These are phyloP conservation scores for Ogataea haglerorum DNA, from an alignment of 805 yeast species.

Conservation along the genomic window DNA sequence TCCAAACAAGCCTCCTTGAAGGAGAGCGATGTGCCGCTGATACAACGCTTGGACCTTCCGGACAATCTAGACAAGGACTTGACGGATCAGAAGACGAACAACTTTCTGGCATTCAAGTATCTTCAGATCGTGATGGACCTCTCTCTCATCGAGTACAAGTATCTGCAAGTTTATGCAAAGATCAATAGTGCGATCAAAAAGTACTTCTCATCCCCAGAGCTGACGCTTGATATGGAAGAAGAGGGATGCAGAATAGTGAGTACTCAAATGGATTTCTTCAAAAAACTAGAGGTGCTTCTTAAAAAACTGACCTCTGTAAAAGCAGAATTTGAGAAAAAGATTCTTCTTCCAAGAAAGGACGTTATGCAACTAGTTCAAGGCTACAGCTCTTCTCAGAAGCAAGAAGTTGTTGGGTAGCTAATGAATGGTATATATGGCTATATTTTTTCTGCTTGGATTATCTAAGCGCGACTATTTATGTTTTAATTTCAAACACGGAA, in stretches of 20 bases:
- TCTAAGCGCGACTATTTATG: too few relatives aligned
- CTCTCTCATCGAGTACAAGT: constrained; percentile 28
- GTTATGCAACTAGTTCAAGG: background rate
- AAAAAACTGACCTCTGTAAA: constrained; percentile 8
- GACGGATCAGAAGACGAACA: constrained; percentile 4
- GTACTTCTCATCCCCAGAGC: constrained; percentile 24
- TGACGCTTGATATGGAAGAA: constrained; percentile 24
- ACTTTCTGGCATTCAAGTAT: constrained; percentile 25
- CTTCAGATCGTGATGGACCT: constrained; percentile 26
- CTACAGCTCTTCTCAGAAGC: background rate
- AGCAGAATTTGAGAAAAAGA: constrained; percentile 13
- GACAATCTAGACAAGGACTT: background rate
- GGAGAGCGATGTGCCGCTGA: background rate
- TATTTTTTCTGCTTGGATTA: too few relatives aligned
- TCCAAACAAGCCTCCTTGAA: constrained; percentile 1
- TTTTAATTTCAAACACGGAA: constrained; percentile 8
- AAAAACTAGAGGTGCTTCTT: constrained; percentile 23
- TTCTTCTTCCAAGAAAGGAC: background rate
- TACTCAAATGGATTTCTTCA: constrained; percentile 24
- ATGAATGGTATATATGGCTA: background rate
- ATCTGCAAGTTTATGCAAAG: constrained; percentile 23
- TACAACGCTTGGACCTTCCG: constrained; percentile 9
- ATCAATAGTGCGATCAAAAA: constrained; percentile 26
- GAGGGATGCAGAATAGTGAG: constrained; percentile 25
- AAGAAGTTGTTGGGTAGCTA: background rate